Evolutionary conservation across 2,329 filamentous ascomycete genomes (phyloP), one percentile per base, ranked within the genome.

Genomic region (Dothideomycetes sp.): DNA sequence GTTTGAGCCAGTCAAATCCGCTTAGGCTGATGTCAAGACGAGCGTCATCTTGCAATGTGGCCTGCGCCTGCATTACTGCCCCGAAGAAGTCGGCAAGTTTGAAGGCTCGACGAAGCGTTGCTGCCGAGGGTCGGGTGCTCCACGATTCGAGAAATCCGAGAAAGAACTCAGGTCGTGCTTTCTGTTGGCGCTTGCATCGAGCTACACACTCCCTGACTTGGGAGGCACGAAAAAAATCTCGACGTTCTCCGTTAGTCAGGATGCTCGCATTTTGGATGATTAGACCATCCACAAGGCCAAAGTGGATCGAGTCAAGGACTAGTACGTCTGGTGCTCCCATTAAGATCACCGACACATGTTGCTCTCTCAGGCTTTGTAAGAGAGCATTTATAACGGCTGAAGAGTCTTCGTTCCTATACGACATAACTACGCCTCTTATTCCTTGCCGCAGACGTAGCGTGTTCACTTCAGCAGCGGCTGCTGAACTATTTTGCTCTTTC

Each of bases 1-100:
- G 43, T 27, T 48, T 48, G 4, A 48, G 34, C 27, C 40, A 48
- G 22, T 48, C 46, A 22, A 48, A 48, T n/a, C 37, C 46, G 18
- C 43, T 46, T n/a, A 48, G 22, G 18, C 44, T 34, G 41, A 48
- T 48, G 19, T 44, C 46, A 16, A 33, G 42, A 9, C 39, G 44
- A 18, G 33, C 34, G 12, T 41, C 33, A 15, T 41, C 27, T 25
- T 43, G 36, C n/a, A 27, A 25, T 12, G 15, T 16, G 9, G 37
- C 39, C 16, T 37, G 40, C 3, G 28, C 39, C 19, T 42, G 39
- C 3, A 42, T 34, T 6, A 44, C 41, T 16, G 46, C 46, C 11
- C 46, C 46, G 13, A 44, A 48, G 29, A 48, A 48, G 16, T 48
- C 46, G 5, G 46, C 46, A 18, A 48, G 38, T 28, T 48, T 48